Conservation (phyloP, 176 grass and related monocot species). For the Luzula sylvatica region DNA sequence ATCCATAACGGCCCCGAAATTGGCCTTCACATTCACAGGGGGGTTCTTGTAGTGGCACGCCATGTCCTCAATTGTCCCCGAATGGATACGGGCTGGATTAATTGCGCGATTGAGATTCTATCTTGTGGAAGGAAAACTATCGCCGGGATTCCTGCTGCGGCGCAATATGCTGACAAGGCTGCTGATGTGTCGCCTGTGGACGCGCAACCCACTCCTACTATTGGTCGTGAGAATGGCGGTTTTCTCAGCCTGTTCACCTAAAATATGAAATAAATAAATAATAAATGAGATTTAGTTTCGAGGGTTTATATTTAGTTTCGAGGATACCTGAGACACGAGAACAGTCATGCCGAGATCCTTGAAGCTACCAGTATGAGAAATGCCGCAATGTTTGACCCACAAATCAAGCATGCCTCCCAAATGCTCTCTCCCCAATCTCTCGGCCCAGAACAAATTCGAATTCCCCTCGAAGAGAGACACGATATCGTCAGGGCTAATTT, state of each 20-base stretch:
- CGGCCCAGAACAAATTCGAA: constrained; percentile 98
- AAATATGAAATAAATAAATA: no score
- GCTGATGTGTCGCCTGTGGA: constrained; percentile 96
- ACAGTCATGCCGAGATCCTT: constrained; percentile 99
- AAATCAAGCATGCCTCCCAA: constrained; percentile 83
- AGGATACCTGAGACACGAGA: constrained; percentile 70
- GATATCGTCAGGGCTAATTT: constrained; percentile 74
- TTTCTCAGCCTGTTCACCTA: constrained; percentile 86
- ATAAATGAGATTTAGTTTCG: no score
- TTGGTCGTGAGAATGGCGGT: constrained; percentile 59
- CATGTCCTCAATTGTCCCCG: no score
- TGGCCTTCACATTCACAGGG: no score
- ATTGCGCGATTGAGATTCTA: no score
- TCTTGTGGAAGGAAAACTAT: no score
- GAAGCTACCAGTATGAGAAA: constrained; percentile 96
- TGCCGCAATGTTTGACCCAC: constrained; percentile 99
- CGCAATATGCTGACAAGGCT: constrained; percentile 79
- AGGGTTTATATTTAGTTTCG: no score
- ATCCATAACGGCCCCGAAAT: no score
- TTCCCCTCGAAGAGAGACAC: constrained; percentile 97
- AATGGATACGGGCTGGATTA: no score
- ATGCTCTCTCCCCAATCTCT: constrained; percentile 78
- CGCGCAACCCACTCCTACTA: constrained; percentile 70
- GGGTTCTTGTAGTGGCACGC: no score
- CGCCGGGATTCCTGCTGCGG: constrained; percentile 86